Evolutionary conservation across 2,329 filamentous ascomycete species (phyloP).

Genomic region (Madurella mycetomatis): DNA sequence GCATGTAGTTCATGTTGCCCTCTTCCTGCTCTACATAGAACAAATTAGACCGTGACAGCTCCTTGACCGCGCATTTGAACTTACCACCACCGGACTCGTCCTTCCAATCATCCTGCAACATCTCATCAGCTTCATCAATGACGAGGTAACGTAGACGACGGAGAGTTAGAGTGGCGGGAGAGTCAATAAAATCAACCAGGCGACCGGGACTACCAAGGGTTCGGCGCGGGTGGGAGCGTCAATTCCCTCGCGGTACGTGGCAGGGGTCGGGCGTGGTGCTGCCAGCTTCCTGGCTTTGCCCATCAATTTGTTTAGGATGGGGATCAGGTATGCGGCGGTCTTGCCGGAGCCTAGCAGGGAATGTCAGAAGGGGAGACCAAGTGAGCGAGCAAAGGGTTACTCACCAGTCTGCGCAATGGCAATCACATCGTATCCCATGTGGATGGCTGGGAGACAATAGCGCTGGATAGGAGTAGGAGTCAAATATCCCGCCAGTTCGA

Average conservation of each 20-base stretch:
- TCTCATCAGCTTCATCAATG: slow-evolving; percentile 93
- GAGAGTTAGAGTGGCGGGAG: slow-evolving; percentile 64
- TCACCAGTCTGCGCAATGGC: slow-evolving; percentile 89
- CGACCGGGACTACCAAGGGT: slow-evolving; percentile 87
- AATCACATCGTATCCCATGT: slow-evolving; percentile 74
- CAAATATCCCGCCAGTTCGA: slow-evolving; percentile 66
- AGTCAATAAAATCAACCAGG: slow-evolving; percentile 75
- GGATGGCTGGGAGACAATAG: slow-evolving; percentile 76
- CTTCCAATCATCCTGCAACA: slow-evolving; percentile 76
- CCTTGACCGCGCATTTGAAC: slow-evolving; percentile 27
- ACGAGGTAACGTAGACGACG: slow-evolving; percentile 74
- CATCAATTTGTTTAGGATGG: slow-evolving; percentile 86
- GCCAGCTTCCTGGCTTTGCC: slow-evolving; percentile 88
- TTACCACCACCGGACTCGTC: slow-evolving; percentile 73
- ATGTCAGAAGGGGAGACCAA: slow-evolving; percentile 1
- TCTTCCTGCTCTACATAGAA: slow-evolving; percentile 63
- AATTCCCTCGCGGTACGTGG: slow-evolving; percentile 46
- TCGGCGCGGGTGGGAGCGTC: slow-evolving; percentile 63
- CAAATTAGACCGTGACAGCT: neutral
- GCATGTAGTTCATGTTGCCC: slow-evolving; percentile 63
- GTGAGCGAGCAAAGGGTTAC: slow-evolving; percentile 26
- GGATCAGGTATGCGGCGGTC: slow-evolving; percentile 87
- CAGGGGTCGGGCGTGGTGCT: slow-evolving; percentile 67
- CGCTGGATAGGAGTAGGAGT: slow-evolving; percentile 81
- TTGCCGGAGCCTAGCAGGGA: slow-evolving; percentile 78